phyloP scores from a whole-genome alignment of 352 stramenopile species.

The Pythium periplocum region DNA sequence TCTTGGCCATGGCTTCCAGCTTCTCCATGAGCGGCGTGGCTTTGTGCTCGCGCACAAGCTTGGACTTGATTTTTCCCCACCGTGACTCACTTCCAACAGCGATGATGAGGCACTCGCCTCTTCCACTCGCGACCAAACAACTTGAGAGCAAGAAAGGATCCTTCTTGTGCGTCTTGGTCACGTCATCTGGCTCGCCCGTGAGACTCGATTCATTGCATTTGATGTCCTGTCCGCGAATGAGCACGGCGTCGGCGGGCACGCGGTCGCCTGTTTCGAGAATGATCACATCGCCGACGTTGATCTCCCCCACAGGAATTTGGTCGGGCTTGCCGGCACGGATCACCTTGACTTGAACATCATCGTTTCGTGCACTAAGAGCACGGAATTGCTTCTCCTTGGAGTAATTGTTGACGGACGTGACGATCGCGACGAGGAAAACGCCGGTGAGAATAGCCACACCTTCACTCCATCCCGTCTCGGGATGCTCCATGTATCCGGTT shows the following conservation, averaged over 20 bases:
- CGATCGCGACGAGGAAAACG: constrained; percentile 91
- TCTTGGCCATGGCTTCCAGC: constrained; percentile 87
- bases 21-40: constrained; percentile 92
- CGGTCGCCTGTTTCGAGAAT: constrained; percentile 92
- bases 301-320: constrained; percentile 63
- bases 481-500: constrained; percentile 74
- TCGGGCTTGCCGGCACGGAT: constrained; percentile 58
- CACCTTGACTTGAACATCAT: constrained; percentile 85
- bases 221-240: constrained; percentile 91
- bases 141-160: constrained; percentile 88
- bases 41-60: constrained; percentile 84
- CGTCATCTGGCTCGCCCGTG: constrained; percentile 94
- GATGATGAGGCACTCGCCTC: constrained; percentile 75
- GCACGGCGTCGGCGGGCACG: constrained; percentile 92
- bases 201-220: constrained; percentile 95
- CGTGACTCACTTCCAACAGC: constrained; percentile 76
- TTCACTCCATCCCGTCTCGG: constrained; percentile 90
- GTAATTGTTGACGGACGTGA: constrained; percentile 96
- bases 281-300: constrained; percentile 86
- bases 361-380: constrained; percentile 81
- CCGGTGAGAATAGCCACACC: constrained; percentile 92
- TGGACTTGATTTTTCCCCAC: constrained; percentile 91
- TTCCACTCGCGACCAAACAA: constrained; percentile 69
- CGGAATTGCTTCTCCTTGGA: constrained; percentile 91
- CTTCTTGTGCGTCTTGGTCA: constrained; percentile 69